These are phyloP conservation scores for Piper betle DNA, from an alignment of 164 flowering plant genomes.

Conservation along the genomic window DNA sequence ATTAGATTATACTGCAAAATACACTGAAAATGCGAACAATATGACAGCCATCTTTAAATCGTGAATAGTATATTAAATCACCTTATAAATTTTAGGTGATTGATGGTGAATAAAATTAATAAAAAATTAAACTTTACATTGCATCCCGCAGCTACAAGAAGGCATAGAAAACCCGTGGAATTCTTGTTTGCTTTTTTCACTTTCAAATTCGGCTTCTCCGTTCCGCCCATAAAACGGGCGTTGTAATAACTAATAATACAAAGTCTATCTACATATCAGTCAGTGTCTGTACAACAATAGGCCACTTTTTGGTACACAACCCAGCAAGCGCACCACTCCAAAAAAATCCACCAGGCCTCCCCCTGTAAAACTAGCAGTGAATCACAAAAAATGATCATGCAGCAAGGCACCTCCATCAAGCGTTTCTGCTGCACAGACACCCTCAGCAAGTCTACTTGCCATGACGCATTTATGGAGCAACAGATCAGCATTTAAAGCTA, in stretches of 20 bases:
- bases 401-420: constrained; percentile 9
- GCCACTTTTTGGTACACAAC: not conserved
- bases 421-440: constrained; percentile 20
- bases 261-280: constrained; percentile 5
- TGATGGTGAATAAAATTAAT: not conserved
- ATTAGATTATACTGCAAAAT: too few relatives aligned
- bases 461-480: constrained; percentile 50
- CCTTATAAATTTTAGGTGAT: not conserved
- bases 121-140: not conserved
- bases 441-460: constrained; percentile 59
- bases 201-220: not conserved
- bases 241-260: constrained; percentile 5
- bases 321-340: not conserved
- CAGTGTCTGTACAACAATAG: constrained; percentile 9
- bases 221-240: not conserved
- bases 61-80: too few relatives aligned
- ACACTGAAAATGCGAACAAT: too few relatives aligned
- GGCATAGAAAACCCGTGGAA: not conserved
- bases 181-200: not conserved
- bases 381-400: not conserved
- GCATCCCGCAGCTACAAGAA: not conserved
- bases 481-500: constrained; percentile 61
- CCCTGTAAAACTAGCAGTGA: not conserved
- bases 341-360: not conserved
- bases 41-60: too few relatives aligned